These are phyloP conservation scores for Naganishia liquefaciens DNA, from an alignment of 1,284 basidiomycete species.

Conservation along the genomic window DNA sequence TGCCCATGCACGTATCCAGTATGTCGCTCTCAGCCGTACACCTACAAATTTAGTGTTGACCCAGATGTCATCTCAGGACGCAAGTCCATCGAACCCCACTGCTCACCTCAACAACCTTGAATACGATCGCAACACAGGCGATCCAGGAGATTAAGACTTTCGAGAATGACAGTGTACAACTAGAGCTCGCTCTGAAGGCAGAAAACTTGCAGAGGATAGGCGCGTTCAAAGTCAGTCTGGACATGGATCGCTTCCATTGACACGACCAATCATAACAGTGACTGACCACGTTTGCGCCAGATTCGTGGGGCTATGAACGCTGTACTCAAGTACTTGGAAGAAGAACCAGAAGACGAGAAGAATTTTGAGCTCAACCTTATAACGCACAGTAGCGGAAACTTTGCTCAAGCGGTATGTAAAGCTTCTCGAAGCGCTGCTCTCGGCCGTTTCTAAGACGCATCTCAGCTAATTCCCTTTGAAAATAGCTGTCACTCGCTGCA, in stretches of 20 bases:
- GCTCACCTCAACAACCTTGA: conserved; percentile 24
- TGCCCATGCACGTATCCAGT: conserved; percentile 12
- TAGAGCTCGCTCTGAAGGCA: conserved; percentile 23
- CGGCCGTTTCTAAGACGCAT: too few relatives aligned
- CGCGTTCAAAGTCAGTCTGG: conserved; percentile 1
- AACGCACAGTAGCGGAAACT: conserved; percentile 29
- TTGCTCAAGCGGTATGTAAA: conserved; percentile 25
- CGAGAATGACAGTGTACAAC: not conserved
- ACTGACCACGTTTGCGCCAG: not conserved
- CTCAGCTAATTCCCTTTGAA: too few relatives aligned
- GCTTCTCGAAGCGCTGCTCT: too few relatives aligned
- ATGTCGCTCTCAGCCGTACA: conserved; percentile 55
- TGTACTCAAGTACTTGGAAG: conserved; percentile 27
- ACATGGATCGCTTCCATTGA: not conserved
- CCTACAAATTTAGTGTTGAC: conserved; percentile 54
- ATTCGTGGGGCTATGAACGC: conserved; percentile 26
- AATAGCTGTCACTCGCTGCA: conserved; percentile 14
- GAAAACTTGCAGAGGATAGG: conserved; percentile 26
- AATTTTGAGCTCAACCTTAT: conserved; percentile 14
- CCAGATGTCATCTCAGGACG: not conserved
- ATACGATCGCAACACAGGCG: conserved; percentile 10
- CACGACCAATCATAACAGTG: not conserved
- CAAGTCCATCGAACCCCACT: conserved; percentile 24
- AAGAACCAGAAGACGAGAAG: conserved; percentile 8
- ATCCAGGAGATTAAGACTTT: not conserved